phyloP scores from a whole-genome alignment of 2,329 filamentous ascomycete genomes.

The Aspergillus cejpii region DNA sequence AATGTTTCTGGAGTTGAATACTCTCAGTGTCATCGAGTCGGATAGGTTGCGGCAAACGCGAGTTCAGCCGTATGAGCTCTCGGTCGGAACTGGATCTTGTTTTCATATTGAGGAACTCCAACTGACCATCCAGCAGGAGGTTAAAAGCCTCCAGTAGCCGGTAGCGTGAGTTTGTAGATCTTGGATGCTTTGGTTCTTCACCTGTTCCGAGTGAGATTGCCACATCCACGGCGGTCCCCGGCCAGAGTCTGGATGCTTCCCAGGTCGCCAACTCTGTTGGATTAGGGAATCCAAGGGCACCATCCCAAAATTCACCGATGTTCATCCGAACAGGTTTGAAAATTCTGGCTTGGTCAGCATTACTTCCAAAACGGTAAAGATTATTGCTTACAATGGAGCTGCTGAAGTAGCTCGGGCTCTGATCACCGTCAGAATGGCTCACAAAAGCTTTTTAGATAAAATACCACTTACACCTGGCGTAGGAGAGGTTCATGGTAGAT shows the following conservation, averaged over 20 bases:
- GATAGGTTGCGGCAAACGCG: constrained; percentile 1
- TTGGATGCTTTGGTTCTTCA: constrained; percentile 2
- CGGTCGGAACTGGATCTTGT: neutral
- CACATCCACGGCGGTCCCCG: neutral
- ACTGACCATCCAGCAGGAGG: neutral
- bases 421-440: neutral
- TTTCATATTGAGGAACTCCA: constrained; percentile 1
- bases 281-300: constrained; percentile 5
- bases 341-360: neutral
- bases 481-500: neutral
- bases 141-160: constrained; percentile 1
- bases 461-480: constrained; percentile 5
- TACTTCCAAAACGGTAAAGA: neutral
- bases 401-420: constrained; percentile 5
- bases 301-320: constrained; percentile 4
- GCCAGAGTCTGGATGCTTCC: constrained; percentile 4
- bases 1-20: constrained; percentile 6
- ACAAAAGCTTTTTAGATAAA: neutral
- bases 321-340: neutral
- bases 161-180: neutral
- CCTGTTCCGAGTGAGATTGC: neutral
- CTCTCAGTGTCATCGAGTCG: constrained; percentile 5
- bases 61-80: neutral
- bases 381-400: constrained; percentile 2
- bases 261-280: constrained; percentile 1